Base-by-base conservation (phyloP, 2,329 filamentous ascomycete species). In the Penicillium glabrum region DNA sequence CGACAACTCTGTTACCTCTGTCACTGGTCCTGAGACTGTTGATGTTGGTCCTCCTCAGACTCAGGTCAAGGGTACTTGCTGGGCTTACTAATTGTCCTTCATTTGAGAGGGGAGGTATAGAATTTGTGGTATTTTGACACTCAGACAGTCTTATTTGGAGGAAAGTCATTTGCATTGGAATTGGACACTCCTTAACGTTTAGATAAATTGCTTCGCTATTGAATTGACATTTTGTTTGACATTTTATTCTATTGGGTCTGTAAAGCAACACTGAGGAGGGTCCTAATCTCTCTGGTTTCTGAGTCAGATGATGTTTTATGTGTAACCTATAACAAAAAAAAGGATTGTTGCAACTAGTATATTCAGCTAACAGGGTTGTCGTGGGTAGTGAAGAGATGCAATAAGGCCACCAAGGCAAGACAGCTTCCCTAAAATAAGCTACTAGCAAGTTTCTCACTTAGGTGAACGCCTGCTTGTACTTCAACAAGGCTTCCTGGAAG, bases 21-120 rank as follows among this genome's bases (percentile, higher is more conserved):
- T 69, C 27, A 56, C 59, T 19, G 64, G 65, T 19, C 61, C 55
- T 7, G 29, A 61, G 5, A 66, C 59, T 23, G 65, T 68, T 6
- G 62, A 66, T 63, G 68, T 71, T 54, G 69, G 66, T 26, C 66
- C 69, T 41, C 69, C 69, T 6, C 69, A 71, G 56, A 61, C 67
- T 10, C 68, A 70, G 46, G 39, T 64, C 33, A 52, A 45, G 35
- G 59, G 51, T 11, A 23, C 27, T 21, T 56, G 54, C 54, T 31
- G 35, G 31, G 13, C 14, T 13, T 10, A n/a, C 33, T 37, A 24
- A 35, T 24, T 19, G 8, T 1, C 39, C 19, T 21, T 41, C 31
- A 6, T 10, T 11, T 5, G n/a, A 13, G 23, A 23, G 23, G 23
- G 4, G 23, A 23, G 19, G 19, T 7, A 19, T 21, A 41, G 9